Conservation (phyloP, 1,284 basidiomycete genomes). For the Leccinum ponderosum region DNA sequence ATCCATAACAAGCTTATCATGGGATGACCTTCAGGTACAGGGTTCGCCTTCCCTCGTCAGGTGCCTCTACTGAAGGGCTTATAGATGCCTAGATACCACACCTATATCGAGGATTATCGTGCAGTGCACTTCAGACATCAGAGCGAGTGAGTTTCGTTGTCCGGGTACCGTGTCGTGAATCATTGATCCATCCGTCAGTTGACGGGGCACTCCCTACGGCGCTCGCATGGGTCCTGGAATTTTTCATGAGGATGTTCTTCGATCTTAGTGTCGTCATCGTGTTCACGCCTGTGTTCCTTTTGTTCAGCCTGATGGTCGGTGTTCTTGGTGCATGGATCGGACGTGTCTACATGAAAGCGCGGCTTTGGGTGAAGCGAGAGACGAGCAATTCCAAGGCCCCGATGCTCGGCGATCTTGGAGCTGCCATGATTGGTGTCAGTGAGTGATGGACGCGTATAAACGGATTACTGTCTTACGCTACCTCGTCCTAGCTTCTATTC, state of each 20-base stretch:
- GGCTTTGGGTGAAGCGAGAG: slow-evolving; percentile 47
- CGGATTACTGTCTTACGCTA: background rate
- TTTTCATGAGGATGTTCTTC: background rate
- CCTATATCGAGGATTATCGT: background rate
- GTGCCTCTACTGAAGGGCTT: background rate
- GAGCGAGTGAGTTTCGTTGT: background rate
- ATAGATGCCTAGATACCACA: background rate
- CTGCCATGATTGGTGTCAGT: slow-evolving; percentile 52
- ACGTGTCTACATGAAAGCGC: slow-evolving; percentile 40
- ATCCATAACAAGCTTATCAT: background rate
- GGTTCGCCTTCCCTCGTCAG: background rate
- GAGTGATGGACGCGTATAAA: slow-evolving; percentile 35
- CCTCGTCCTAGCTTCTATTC: background rate
- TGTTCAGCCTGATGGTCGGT: slow-evolving; percentile 37
- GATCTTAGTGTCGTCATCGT: slow-evolving; percentile 1
- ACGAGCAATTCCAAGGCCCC: slow-evolving; percentile 47
- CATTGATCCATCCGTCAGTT: background rate
- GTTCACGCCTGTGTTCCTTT: slow-evolving; percentile 2
- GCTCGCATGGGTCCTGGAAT: background rate
- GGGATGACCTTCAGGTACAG: background rate
- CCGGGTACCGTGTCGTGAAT: background rate
- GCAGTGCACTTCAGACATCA: slow-evolving; percentile 2
- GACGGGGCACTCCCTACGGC: background rate
- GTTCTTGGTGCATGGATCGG: slow-evolving; percentile 48
- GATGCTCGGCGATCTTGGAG: slow-evolving; percentile 44